phyloP scores from a whole-genome alignment of 202 grass and related monocot genomes.

The Zizania palustris region DNA sequence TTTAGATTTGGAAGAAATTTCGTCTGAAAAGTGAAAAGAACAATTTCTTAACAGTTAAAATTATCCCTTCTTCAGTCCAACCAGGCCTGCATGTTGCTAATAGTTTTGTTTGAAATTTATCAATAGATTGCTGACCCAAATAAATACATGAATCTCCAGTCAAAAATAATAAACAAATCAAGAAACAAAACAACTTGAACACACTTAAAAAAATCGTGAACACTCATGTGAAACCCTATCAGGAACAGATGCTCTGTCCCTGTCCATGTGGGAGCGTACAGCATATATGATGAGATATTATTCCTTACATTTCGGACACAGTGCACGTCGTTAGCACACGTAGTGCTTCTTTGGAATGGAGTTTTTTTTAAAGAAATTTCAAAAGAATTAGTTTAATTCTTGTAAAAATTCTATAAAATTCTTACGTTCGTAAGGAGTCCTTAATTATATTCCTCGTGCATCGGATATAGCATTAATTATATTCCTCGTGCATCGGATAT shows the following conservation, averaged over 20 bases:
- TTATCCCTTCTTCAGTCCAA: too few species aligned
- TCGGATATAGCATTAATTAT: too few species aligned
- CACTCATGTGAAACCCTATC: background rate
- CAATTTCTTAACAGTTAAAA: background rate
- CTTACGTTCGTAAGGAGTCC: too few species aligned
- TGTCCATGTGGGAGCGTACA: background rate
- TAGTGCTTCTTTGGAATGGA: too few species aligned
- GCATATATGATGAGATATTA: background rate
- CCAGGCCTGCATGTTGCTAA: background rate
- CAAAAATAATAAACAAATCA: background rate
- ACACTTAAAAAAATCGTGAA: background rate
- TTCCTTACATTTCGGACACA: background rate
- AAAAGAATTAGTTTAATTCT: too few species aligned
- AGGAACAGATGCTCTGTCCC: slow-evolving; percentile 27
- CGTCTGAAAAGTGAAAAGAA: background rate
- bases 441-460: too few species aligned
- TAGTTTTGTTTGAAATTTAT: background rate
- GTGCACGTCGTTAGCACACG: background rate
- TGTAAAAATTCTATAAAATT: too few species aligned
- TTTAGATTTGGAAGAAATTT: background rate
- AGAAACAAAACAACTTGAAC: background rate
- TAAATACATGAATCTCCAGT: background rate
- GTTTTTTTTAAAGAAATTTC: too few species aligned
- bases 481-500: slow-evolving; percentile 5
- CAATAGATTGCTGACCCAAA: background rate